Evolutionary conservation across 768 basidiomycete genomes (phyloP).

Genomic region (Mycena maculata): DNA sequence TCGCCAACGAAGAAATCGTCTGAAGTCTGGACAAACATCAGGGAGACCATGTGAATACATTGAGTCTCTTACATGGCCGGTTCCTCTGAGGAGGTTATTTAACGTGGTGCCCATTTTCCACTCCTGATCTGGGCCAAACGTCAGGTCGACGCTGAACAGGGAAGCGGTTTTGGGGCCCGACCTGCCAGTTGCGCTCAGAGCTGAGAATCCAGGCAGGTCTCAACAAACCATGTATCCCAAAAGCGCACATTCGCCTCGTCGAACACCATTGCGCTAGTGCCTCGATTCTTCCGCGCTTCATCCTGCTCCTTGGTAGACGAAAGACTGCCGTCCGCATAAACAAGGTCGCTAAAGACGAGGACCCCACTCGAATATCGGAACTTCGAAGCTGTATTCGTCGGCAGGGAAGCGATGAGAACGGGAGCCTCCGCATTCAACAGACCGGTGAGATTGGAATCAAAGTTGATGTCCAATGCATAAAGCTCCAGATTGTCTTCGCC

Average conservation of each 20-base stretch:
- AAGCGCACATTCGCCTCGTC: constrained; percentile 74
- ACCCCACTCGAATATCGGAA: constrained; percentile 65
- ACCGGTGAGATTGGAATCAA: constrained; percentile 42
- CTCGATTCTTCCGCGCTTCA: constrained; percentile 76
- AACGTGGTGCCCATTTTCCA: constrained; percentile 68
- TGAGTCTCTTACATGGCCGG: constrained; percentile 68
- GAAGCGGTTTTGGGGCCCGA: constrained; percentile 74
- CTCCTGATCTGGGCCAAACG: constrained; percentile 56
- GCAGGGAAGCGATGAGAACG: constrained; percentile 70
- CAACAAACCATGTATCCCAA: constrained; percentile 63
- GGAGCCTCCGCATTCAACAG: constrained; percentile 53
- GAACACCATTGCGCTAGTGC: constrained; percentile 78
- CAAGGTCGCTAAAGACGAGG: constrained; percentile 58
- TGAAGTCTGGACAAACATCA: constrained; percentile 57
- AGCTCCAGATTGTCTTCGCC: constrained; percentile 65
- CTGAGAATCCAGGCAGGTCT: not conserved
- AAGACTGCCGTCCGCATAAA: constrained; percentile 81
- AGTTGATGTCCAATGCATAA: constrained; percentile 66
- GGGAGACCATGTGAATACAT: not conserved
- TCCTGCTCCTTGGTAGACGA: constrained; percentile 77
- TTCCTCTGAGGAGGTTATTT: constrained; percentile 71
- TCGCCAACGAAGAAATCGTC: constrained; percentile 81
- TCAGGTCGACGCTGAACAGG: constrained; percentile 76
- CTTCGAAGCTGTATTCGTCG: constrained; percentile 74
- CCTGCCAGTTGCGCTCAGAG: constrained; percentile 54